Base-by-base conservation (phyloP, 1,139 yeast species). In the Yamadazyma sp. region DNA sequence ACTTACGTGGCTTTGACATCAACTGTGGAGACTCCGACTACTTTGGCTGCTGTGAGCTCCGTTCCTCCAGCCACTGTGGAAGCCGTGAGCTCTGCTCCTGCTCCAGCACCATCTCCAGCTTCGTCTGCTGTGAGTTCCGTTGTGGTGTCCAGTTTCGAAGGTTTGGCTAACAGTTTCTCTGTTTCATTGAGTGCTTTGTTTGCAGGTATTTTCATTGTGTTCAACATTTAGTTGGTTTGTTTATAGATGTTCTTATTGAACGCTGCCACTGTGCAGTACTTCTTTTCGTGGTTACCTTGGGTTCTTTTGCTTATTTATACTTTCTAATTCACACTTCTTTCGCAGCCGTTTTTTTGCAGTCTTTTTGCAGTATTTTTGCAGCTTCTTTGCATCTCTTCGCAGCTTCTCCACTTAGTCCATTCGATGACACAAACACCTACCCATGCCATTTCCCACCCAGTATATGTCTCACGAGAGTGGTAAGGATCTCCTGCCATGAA, bases 51-150 rank as follows among this genome's bases (percentile, higher is more conserved):
- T 37, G 50, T 52, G 31, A 44, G 38, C 12, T 32, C 45, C 39
- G 71, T 78, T 31, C 53, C 55, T 29, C 69, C 67, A 64, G 69
- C 78, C 45, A 73, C 41, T 20, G 27, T 29, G 10, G 29, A 21
- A 25, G 23, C 27, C 15, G 27, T 28, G n/a, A 17, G 15, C 13
- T 12, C 21, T 8, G 39, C 48, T 22, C 25, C 29, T 24, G 42
- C 44, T 34, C 38, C 43, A 35, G 35, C 29, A 3, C 27, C 40
- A 24, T 18, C 21, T 8, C 21, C 5, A 6, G 21, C 21, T 18
- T 18, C 21, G 8, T 18, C 40, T 25, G 29, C 15, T 14, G 30
- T 12, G n/a, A n/a, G n/a, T n/a, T n/a, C n/a, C 39, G 48, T 43
- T 33, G 52, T 56, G 25, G 54, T 53, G 37, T 51, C 57, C 42